These are phyloP conservation scores for Fusarium pseudoanthophilum DNA, from an alignment of 2,329 filamentous ascomycete species.

Conservation along the genomic window DNA sequence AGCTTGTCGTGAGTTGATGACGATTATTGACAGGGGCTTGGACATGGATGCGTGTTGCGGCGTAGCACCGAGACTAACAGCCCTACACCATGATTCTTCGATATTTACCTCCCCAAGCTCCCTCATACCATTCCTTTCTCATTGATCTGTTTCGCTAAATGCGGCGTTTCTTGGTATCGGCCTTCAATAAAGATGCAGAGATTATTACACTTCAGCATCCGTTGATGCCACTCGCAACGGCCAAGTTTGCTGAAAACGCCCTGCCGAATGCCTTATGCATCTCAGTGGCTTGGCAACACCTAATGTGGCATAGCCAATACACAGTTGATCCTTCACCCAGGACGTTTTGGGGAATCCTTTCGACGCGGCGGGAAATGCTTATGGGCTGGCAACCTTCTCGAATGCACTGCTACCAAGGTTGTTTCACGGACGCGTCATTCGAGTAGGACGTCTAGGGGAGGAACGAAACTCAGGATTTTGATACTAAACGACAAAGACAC, in stretches of 20 bases:
- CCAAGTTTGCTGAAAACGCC: not conserved
- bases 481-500: too few species aligned
- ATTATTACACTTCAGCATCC: too few species aligned
- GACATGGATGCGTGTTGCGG: not conserved
- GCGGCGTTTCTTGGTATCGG: rapidly evolving
- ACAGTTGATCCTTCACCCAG: not conserved
- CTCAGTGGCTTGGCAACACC: not conserved
- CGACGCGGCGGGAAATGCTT: not conserved
- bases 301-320: not conserved
- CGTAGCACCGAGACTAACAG: not conserved
- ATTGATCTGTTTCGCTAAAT: too few species aligned
- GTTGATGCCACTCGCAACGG: too few species aligned
- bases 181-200: rapidly evolving
- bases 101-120: too few species aligned
- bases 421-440: not conserved
- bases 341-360: not conserved
- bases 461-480: too few species aligned
- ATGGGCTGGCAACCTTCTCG: not conserved
- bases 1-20: not conserved
- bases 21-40: not conserved
- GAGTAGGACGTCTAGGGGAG: too few species aligned
- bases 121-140: not conserved
- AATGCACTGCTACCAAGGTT: not conserved
- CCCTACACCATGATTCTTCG: not conserved
- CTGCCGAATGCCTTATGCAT: not conserved